Conservation (phyloP, 768 basidiomycete species). For the Cystofilobasidium capitatum region DNA sequence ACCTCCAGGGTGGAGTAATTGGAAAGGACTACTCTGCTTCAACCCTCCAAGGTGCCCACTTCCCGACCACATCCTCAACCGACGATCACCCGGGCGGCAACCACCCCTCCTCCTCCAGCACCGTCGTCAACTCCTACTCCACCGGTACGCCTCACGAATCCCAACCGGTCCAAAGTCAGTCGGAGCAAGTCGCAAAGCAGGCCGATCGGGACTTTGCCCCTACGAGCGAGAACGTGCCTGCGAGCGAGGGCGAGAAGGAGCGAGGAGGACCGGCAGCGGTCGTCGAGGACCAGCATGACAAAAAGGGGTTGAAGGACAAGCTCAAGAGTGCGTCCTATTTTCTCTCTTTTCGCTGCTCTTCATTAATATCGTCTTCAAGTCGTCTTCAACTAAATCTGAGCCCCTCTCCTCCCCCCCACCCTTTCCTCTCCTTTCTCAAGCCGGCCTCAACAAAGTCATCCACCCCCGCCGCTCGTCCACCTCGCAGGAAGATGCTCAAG, state of each 20-base stretch:
- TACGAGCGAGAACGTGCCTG: not conserved
- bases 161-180: not conserved
- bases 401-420: not conserved
- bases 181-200: not conserved
- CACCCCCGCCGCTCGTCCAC: not conserved
- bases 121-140: no score
- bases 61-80: not conserved
- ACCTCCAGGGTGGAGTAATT: not conserved
- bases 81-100: not conserved
- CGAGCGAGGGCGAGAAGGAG: not conserved
- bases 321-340: not conserved
- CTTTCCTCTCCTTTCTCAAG: not conserved
- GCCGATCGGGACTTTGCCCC: not conserved
- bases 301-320: not conserved
- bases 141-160: no score
- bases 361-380: not conserved
- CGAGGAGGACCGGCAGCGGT: not conserved
- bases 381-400: not conserved
- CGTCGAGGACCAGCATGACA: not conserved
- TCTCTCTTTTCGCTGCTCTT: not conserved
- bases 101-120: not conserved
- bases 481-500: not conserved
- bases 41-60: not conserved
- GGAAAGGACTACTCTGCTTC: not conserved
- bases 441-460: conserved; percentile 1